Base-by-base conservation (phyloP, 176 grass and related monocot species). In the Bothriochloa decipiens region DNA sequence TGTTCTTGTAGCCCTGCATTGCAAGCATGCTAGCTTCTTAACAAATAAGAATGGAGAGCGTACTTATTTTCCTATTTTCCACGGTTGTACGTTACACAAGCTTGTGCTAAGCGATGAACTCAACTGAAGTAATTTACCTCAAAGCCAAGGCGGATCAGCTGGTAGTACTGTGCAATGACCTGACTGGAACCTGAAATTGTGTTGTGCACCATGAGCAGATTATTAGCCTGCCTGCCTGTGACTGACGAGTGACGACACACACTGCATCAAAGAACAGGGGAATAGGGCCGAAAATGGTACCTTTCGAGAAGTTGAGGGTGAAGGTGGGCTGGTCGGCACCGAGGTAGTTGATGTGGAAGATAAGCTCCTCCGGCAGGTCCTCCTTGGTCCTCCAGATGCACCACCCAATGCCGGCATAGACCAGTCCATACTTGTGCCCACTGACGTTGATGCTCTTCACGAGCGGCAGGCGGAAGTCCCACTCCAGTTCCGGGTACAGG, bases 321-420 rank as follows among this genome's bases (percentile, higher is more conserved):
- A 97, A 97, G 27, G 94, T 97, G 55, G 94, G 94, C 82, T 97
- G 94, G 76, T 97, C 94, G n/a, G 94, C 76, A 73, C 94, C 94
- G 5, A 97, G 94, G 83, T 97, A 97, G 74, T 97, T 97, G 88
- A 94, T 97, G 86, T 97, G 94, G 85, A 97, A 97, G 90, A 97
- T 94, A 83, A 94, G 94, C 64, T 97, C 94, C n/a, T 94, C 94
- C 1, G 94, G 94, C 46, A 97, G 85, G 72, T 94, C 94, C 45
- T 85, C 90, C 89, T 97, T 97, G 89, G 6, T 87, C 77, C 92
- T 86, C 94, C 94, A 97, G 79, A 97, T 90, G 88, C 71, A 85
- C 94, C 94, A 97, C 32, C 94, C 94, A 16, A 97, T 87, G 16
- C 94, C 94, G 12, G 94, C 94, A 43, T 97, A 97, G 3, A 97